These are phyloP conservation scores for Fusarium papillatum DNA, from an alignment of 2,329 filamentous ascomycete genomes.

Conservation along the genomic window DNA sequence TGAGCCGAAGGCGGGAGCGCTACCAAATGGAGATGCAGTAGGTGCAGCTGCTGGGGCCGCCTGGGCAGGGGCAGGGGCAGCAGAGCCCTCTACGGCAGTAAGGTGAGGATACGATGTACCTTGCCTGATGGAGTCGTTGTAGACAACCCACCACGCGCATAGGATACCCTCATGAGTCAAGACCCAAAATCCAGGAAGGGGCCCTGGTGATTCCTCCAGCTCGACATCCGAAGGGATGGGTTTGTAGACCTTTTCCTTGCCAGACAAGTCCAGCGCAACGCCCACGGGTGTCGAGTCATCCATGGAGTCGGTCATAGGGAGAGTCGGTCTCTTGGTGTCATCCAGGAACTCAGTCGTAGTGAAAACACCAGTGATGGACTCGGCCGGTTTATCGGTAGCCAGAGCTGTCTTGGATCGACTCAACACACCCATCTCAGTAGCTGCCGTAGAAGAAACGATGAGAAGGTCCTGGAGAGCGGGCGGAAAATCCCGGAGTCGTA, in stretches of 20 bases:
- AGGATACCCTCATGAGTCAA: constrained; percentile 92
- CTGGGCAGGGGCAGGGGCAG: constrained; percentile 47
- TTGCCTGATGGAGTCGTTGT: constrained; percentile 85
- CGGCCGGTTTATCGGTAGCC: constrained; percentile 69
- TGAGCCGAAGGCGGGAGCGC: constrained; percentile 57
- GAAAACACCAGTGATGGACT: constrained; percentile 76
- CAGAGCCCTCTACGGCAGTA: constrained; percentile 58
- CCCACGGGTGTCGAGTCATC: constrained; percentile 85
- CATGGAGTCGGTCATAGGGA: constrained; percentile 75
- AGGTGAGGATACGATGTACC: constrained; percentile 82
- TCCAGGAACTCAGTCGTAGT: constrained; percentile 79
- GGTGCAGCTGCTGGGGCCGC: constrained; percentile 43
- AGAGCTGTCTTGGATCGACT: constrained; percentile 80
- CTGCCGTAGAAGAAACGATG: constrained; percentile 85
- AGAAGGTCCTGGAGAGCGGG: constrained; percentile 86
- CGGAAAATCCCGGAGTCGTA: constrained; percentile 83
- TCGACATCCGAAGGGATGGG: constrained; percentile 84
- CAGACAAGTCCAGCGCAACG: constrained; percentile 85
- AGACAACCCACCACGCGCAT: constrained; percentile 91
- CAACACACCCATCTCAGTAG: constrained; percentile 83
- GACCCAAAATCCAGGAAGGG: constrained; percentile 86
- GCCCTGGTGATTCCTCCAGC: constrained; percentile 82
- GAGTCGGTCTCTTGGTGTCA: constrained; percentile 80
- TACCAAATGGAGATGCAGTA: constrained; percentile 50
- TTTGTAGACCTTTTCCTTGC: constrained; percentile 81